phyloP scores from a whole-genome alignment of 495 filamentous ascomycete species.

The Astrothelium macrocarpum region DNA sequence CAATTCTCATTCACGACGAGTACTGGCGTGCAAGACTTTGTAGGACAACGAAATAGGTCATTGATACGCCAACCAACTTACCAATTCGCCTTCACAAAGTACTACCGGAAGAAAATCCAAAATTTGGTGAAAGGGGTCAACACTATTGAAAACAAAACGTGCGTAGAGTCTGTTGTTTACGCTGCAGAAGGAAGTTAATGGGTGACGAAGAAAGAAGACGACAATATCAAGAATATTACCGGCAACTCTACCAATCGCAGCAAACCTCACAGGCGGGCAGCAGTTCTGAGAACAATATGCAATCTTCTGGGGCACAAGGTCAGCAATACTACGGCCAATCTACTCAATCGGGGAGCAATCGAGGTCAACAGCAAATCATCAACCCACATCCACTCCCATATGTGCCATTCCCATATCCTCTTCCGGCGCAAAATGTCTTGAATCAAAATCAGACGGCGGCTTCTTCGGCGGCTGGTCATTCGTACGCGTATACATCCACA shows the following conservation, averaged over 20 bases:
- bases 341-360: not conserved
- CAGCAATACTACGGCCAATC: not conserved
- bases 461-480: not conserved
- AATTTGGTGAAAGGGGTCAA: not conserved
- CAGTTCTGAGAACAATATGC: not conserved
- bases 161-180: not conserved
- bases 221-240: not conserved
- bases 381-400: not conserved
- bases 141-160: not conserved
- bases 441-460: not conserved
- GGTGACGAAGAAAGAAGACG: not conserved
- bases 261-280: not conserved
- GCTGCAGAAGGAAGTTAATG: not conserved
- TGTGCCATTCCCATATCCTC: not conserved
- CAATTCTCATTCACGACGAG: no score
- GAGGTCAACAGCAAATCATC: not conserved
- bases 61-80: no score
- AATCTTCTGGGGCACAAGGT: not conserved
- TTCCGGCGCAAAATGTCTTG: not conserved
- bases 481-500: not conserved
- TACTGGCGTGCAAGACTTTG: no score
- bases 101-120: not conserved
- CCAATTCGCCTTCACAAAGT: no score
- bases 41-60: no score
- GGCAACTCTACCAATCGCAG: not conserved